Percentiles rank a stretch among this genome's conserved stretches.
Conservation (phyloP, 768 basidiomycete genomes). For the Daedaleopsis sinensis region DNA sequence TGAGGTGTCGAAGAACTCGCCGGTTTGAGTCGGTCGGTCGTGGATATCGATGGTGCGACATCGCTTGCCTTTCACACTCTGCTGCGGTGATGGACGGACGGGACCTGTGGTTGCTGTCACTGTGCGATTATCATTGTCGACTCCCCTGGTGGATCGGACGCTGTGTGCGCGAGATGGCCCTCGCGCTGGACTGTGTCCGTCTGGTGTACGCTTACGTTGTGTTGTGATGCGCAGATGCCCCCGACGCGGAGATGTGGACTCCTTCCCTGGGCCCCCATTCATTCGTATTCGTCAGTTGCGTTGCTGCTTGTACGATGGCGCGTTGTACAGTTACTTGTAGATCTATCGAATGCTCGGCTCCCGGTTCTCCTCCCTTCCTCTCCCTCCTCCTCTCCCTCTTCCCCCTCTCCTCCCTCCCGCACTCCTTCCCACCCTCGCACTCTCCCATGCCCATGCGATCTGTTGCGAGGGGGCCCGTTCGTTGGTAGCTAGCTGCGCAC, state of each 20-base stretch:
- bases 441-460: too few species aligned
- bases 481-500: too few species aligned
- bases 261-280: background rate
- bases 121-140: too few species aligned
- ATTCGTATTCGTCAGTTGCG: background rate
- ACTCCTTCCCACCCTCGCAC: too few species aligned
- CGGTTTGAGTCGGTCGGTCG: background rate
- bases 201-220: background rate
- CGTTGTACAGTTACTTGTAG: background rate
- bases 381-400: too few species aligned
- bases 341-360: background rate
- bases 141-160: too few species aligned
- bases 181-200: too few species aligned
- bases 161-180: background rate
- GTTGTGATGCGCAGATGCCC: background rate
- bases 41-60: too few species aligned
- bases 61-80: too few species aligned
- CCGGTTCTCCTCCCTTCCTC: background rate
- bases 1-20: slow-evolving; percentile 9
- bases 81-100: background rate
- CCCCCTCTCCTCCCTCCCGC: too few species aligned
- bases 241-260: background rate
- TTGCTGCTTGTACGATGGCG: background rate
- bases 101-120: too few species aligned
- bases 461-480: too few species aligned